A percentile compares a stretch with the other conserved stretches of the same genome.
Conservation (phyloP, 148 eudicot genomes). For the Cornus florida region DNA sequence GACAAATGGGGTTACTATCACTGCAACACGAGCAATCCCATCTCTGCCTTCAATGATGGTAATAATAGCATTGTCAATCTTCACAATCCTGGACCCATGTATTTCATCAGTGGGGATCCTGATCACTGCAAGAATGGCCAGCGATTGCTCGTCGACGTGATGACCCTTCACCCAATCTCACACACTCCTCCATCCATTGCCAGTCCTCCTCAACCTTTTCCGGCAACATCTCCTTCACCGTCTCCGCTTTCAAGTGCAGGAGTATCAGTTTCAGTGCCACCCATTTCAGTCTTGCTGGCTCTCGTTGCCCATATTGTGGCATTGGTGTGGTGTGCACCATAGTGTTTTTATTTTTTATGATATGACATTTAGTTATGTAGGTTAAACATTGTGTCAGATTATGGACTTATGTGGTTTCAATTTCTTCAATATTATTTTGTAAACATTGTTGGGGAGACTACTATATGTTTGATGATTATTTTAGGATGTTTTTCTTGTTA, state of each 20-base stretch:
- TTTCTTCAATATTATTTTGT: not conserved
- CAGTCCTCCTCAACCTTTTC: conserved; percentile 16
- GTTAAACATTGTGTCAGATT: not conserved
- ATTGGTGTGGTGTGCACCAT: not conserved
- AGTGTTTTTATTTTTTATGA: not conserved
- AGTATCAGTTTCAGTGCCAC: conserved; percentile 5
- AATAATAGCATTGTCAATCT: conserved; percentile 43
- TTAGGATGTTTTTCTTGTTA: not conserved
- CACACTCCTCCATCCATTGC: conserved; percentile 12
- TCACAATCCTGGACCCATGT: conserved; percentile 34
- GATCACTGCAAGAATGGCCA: conserved; percentile 58
- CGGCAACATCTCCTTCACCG: conserved; percentile 8
- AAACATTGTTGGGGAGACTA: not conserved
- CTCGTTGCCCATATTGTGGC: not conserved
- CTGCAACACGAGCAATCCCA: conserved; percentile 43
- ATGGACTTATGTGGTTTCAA: not conserved
- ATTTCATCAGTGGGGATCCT: conserved; percentile 58
- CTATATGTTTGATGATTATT: not conserved
- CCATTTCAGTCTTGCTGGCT: not conserved
- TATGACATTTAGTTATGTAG: not conserved
- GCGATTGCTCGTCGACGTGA: conserved; percentile 42
- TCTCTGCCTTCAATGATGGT: conserved; percentile 39
- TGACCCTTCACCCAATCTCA: conserved; percentile 19
- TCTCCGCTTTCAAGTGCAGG: conserved; percentile 16
- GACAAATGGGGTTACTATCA: conserved; percentile 72